Evolutionary conservation across 768 basidiomycete species (phyloP).

Genomic region (Leccinum olivaceopallidum): DNA sequence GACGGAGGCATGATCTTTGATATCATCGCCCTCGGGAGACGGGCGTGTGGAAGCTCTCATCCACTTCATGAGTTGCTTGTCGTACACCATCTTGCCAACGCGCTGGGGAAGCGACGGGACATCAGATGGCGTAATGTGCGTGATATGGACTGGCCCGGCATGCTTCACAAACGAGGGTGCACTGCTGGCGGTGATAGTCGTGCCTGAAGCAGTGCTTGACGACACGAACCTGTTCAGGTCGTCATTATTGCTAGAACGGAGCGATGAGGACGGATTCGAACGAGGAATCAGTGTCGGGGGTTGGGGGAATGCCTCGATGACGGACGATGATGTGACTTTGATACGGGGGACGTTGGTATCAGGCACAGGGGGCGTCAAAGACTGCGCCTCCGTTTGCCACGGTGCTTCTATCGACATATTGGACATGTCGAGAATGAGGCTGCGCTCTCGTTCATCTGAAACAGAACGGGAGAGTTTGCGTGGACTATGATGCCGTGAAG

Average conservation of each 20-base stretch:
- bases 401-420: slow-evolving; percentile 45
- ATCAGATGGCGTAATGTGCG: slow-evolving; percentile 79
- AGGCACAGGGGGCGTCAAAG: slow-evolving; percentile 13
- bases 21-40: slow-evolving; percentile 31
- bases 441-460: slow-evolving; percentile 43
- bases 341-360: slow-evolving; percentile 26
- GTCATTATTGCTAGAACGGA: slow-evolving; percentile 55
- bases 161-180: slow-evolving; percentile 86
- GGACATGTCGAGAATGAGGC: slow-evolving; percentile 41
- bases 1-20: slow-evolving; percentile 31
- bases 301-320: slow-evolving; percentile 29
- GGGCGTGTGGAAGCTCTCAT: slow-evolving; percentile 56
- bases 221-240: slow-evolving; percentile 91
- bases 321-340: slow-evolving; percentile 30
- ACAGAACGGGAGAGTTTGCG: slow-evolving; percentile 41
- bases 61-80: slow-evolving; percentile 84
- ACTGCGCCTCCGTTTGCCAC: slow-evolving; percentile 28
- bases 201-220: slow-evolving; percentile 78
- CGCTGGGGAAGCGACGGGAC: slow-evolving; percentile 72
- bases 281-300: slow-evolving; percentile 34
- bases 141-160: slow-evolving; percentile 73
- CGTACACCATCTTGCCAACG: slow-evolving; percentile 87
- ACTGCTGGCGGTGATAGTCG: slow-evolving; percentile 69
- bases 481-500: slow-evolving; percentile 45
- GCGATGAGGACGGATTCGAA: slow-evolving; percentile 51